These are phyloP conservation scores for Fusarium sp. DNA, from an alignment of 2,329 filamentous ascomycete species.

Conservation along the genomic window DNA sequence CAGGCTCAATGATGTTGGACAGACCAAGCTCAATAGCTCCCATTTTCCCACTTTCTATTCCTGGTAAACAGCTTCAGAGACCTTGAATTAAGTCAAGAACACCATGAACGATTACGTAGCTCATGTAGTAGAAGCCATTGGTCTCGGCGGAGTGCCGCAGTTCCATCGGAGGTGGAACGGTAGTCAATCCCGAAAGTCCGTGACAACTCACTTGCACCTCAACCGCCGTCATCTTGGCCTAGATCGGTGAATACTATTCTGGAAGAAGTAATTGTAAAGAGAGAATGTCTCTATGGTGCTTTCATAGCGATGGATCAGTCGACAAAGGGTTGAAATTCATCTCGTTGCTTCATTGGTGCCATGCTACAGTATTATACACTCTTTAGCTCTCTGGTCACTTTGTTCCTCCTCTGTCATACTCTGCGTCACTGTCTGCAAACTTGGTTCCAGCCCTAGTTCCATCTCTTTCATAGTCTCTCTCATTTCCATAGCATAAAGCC, in stretches of 20 bases:
- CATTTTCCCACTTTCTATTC: not conserved
- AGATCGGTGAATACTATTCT: not conserved
- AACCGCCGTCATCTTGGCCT: not conserved
- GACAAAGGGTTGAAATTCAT: too few species aligned
- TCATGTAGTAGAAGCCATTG: fast-evolving
- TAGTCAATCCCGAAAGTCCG: slow-evolving; percentile 5
- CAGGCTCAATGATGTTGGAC: not conserved
- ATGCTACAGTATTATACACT: slow-evolving; percentile 6
- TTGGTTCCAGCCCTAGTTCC: not conserved
- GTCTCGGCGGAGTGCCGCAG: not conserved
- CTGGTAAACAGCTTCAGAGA: fast-evolving
- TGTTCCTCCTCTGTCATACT: not conserved
- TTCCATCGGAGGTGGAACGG: not conserved
- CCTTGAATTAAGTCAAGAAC: fast-evolving
- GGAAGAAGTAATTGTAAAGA: not conserved
- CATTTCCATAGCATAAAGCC: slow-evolving; percentile 22
- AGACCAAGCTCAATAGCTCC: not conserved
- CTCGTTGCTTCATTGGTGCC: not conserved
- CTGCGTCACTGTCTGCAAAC: not conserved
- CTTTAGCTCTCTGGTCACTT: not conserved
- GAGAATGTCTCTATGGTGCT: too few species aligned
- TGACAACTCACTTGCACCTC: not conserved
- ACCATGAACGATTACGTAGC: fast-evolving
- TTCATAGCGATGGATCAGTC: not conserved
- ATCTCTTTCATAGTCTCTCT: not conserved